phyloP scores from a whole-genome alignment of 2,329 filamentous ascomycete genomes.

The Blastomyces gilchristii region DNA sequence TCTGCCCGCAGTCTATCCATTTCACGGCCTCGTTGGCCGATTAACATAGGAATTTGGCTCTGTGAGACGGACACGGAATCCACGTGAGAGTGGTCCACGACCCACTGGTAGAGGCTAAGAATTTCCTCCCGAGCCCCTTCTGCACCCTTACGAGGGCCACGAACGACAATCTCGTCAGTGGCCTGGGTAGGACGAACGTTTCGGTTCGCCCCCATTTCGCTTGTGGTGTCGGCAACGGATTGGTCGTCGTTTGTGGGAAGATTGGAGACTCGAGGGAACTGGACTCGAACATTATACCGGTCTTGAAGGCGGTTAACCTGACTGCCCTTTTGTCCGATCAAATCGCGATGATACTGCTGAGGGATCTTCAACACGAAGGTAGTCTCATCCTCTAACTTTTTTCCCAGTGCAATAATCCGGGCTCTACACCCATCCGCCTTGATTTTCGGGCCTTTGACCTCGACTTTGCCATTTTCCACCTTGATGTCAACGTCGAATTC shows the following conservation, averaged over 20 bases:
- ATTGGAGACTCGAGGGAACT: conserved; percentile 66
- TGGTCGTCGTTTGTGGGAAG: conserved; percentile 52
- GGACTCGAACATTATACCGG: conserved; percentile 86
- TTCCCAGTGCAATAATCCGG: conserved; percentile 68
- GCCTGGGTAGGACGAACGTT: conserved; percentile 61
- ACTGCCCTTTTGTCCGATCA: conserved; percentile 78
- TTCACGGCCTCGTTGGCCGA: conserved; percentile 78
- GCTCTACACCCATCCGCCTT: conserved; percentile 81
- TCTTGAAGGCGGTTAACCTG: conserved; percentile 89
- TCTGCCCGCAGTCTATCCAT: conserved; percentile 80
- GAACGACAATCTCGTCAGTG: conserved; percentile 79
- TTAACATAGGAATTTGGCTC: conserved; percentile 85
- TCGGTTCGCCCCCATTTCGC: conserved; percentile 51
- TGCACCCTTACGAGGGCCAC: conserved; percentile 84
- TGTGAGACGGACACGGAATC: conserved; percentile 77
- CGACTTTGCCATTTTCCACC: conserved; percentile 85
- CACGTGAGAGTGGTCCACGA: conserved; percentile 74
- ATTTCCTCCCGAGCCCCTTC: conserved; percentile 89
- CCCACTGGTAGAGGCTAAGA: conserved; percentile 75
- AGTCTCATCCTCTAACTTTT: conserved; percentile 81
- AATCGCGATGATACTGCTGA: conserved; percentile 83
- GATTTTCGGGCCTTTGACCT: conserved; percentile 88
- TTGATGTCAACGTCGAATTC: conserved; percentile 70
- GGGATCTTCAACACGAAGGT: conserved; percentile 82
- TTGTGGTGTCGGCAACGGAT: conserved; percentile 56